Conservation (phyloP, 1,284 basidiomycete genomes). For the Exobasidium cylindrosporum region DNA sequence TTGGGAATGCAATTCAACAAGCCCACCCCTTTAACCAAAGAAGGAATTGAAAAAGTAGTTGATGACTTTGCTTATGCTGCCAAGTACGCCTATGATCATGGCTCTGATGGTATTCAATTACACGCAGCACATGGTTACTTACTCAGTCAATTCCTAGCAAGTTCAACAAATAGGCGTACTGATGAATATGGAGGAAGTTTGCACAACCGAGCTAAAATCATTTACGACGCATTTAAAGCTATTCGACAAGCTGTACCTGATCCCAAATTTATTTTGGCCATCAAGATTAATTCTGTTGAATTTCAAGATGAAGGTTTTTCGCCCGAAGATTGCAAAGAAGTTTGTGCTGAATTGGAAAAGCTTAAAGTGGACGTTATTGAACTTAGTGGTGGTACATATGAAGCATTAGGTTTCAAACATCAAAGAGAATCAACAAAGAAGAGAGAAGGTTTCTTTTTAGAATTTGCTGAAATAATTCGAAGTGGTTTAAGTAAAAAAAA, state of each 20-base stretch:
- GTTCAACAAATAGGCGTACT: slow-evolving; percentile 56
- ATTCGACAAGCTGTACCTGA: slow-evolving; percentile 54
- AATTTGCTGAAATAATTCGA: slow-evolving; percentile 25
- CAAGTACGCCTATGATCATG: slow-evolving; percentile 53
- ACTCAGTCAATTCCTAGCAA: slow-evolving; percentile 48
- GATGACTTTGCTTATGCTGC: slow-evolving; percentile 56
- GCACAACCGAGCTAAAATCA: slow-evolving; percentile 57
- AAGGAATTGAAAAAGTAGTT: slow-evolving; percentile 31
- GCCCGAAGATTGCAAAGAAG: slow-evolving; percentile 17
- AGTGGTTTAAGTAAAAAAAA: slow-evolving; percentile 24
- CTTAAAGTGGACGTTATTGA: slow-evolving; percentile 24
- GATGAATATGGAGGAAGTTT: slow-evolving; percentile 57
- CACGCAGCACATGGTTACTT: slow-evolving; percentile 51
- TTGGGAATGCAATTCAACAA: slow-evolving; percentile 40
- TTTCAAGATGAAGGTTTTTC: slow-evolving; percentile 19
- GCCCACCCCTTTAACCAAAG: slow-evolving; percentile 25
- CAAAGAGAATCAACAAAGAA: slow-evolving; percentile 55
- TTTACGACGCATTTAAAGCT: slow-evolving; percentile 55
- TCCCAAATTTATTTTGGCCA: slow-evolving; percentile 57
- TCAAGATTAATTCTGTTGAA: slow-evolving; percentile 60
- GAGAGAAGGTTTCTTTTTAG: slow-evolving; percentile 58
- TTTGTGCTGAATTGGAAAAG: slow-evolving; percentile 19
- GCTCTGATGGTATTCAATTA: slow-evolving; percentile 56
- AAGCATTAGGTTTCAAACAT: slow-evolving; percentile 39
- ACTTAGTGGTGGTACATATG: slow-evolving; percentile 25